A percentile compares a stretch with the other conserved stretches of the same genome.
Evolutionary conservation across 2,329 filamentous ascomycete species (phyloP).

Genomic region (Pseudopithomyces chartarum): DNA sequence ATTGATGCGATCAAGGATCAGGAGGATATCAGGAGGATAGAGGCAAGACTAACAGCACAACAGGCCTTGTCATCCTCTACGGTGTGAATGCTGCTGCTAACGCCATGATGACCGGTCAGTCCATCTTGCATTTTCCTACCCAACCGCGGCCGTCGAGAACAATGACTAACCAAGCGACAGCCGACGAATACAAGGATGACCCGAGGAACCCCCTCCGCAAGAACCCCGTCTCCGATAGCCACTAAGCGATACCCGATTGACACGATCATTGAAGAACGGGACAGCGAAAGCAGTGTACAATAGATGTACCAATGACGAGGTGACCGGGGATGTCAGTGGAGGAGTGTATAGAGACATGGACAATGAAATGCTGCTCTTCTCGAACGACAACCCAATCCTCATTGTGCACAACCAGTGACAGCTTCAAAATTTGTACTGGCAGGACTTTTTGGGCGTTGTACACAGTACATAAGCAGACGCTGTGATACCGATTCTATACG

Average conservation of each 20-base stretch:
- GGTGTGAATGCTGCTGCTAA: slow-evolving; percentile 85
- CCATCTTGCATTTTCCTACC: not conserved
- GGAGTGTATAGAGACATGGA: slow-evolving; percentile 39
- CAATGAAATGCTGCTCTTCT: slow-evolving; percentile 13
- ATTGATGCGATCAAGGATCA: slow-evolving; percentile 13
- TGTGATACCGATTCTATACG: too few relatives aligned
- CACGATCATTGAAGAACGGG: slow-evolving; percentile 15
- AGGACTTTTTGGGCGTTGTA: too few relatives aligned
- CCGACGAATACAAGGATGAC: slow-evolving; percentile 96
- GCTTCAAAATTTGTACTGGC: too few relatives aligned
- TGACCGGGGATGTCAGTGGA: slow-evolving; percentile 19
- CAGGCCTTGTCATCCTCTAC: slow-evolving; percentile 85
- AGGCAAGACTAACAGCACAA: slow-evolving; percentile 24
- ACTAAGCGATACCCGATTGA: slow-evolving; percentile 29
- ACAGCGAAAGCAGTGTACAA: slow-evolving; percentile 41
- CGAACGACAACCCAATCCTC: not conserved
- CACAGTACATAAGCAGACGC: too few relatives aligned
- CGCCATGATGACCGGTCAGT: slow-evolving; percentile 78
- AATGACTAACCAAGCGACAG: slow-evolving; percentile 55
- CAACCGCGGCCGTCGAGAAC: not conserved
- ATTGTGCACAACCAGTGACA: not conserved
- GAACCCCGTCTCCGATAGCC: slow-evolving; percentile 34
- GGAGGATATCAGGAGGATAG: not conserved
- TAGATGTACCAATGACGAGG: slow-evolving; percentile 31
- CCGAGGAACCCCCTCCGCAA: slow-evolving; percentile 73